phyloP scores from a whole-genome alignment of 805 yeast species.

The Kurtzmaniella fragi region DNA sequence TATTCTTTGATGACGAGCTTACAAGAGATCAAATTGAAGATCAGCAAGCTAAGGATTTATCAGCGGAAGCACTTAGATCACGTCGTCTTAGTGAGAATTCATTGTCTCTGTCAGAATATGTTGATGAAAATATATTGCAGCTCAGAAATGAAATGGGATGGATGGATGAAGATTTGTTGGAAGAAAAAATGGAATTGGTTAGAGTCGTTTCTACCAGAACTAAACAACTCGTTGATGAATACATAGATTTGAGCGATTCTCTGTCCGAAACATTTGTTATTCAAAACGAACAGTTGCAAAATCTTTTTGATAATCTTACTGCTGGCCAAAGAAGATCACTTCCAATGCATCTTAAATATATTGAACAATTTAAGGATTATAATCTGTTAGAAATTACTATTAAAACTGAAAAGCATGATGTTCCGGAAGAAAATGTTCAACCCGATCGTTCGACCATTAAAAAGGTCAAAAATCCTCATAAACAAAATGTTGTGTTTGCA shows the following conservation, averaged over 20 bases:
- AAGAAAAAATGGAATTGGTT: conserved; percentile 1
- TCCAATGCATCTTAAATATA: conserved; percentile 29
- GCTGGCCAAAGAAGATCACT: conserved; percentile 19
- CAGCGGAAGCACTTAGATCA: conserved; percentile 4
- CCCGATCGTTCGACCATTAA: background rate
- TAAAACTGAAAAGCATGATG: conserved; percentile 8
- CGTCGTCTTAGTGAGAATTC: conserved; percentile 1
- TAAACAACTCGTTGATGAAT: no score
- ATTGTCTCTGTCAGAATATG: conserved; percentile 9
- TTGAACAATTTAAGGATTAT: conserved; percentile 34
- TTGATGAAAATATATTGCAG: conserved; percentile 27
- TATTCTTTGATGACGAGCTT: conserved; percentile 39
- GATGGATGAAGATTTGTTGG: conserved; percentile 6
- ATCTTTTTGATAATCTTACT: conserved; percentile 17
- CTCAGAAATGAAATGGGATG: conserved; percentile 23
- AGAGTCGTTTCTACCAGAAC: no score
- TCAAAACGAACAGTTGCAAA: conserved; percentile 20
- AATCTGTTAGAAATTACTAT: conserved; percentile 22
- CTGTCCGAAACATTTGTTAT: conserved; percentile 14
- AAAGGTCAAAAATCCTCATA: conserved; percentile 3
- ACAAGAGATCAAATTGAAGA: conserved; percentile 37
- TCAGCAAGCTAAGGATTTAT: conserved; percentile 28
- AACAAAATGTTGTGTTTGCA: conserved; percentile 39
- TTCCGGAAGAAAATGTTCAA: background rate
- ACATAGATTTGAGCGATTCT: background rate